A percentile compares a stretch with the other conserved stretches of the same genome.
phyloP scores from a whole-genome alignment of 106 monocot species.

The Cymbidium sinense region DNA sequence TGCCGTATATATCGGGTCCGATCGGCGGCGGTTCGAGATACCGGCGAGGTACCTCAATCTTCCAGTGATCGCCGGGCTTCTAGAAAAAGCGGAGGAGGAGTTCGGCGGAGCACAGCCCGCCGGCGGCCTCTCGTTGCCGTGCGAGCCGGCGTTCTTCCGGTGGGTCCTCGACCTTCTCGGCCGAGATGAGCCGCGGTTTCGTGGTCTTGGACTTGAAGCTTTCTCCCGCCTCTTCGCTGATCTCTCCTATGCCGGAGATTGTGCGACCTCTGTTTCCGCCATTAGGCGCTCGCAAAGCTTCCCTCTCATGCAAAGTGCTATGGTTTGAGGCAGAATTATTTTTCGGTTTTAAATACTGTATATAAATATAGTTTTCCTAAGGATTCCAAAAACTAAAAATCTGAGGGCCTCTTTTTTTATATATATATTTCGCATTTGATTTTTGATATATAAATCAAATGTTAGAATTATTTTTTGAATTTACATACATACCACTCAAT shows the following conservation, averaged over 20 bases:
- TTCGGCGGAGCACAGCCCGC: constrained; percentile 22
- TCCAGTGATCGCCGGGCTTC: constrained; percentile 29
- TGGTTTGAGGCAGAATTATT: no score
- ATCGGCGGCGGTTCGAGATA: constrained; percentile 40
- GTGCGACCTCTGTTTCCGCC: not conserved
- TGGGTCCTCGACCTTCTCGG: constrained; percentile 11
- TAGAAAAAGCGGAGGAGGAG: constrained; percentile 43
- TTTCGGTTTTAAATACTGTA: no score
- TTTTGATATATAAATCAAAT: no score
- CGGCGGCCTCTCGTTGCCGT: constrained; percentile 33
- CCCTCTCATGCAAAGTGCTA: not conserved
- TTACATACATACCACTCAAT: no score
- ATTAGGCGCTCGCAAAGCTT: not conserved
- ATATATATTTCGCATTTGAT: no score
- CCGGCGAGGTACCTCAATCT: constrained; percentile 39
- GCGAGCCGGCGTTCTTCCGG: constrained; percentile 31
- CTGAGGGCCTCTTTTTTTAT: no score
- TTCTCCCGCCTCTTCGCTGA: no score
- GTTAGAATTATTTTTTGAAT: no score
- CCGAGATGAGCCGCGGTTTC: no score
- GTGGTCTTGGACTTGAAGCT: no score
- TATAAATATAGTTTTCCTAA: no score
- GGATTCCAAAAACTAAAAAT: no score
- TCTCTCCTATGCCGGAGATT: not conserved
- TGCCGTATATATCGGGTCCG: constrained; percentile 38